Evolutionary conservation across 2,329 filamentous ascomycete genomes (phyloP).

Genomic region (Thielaviopsis ethacetica): DNA sequence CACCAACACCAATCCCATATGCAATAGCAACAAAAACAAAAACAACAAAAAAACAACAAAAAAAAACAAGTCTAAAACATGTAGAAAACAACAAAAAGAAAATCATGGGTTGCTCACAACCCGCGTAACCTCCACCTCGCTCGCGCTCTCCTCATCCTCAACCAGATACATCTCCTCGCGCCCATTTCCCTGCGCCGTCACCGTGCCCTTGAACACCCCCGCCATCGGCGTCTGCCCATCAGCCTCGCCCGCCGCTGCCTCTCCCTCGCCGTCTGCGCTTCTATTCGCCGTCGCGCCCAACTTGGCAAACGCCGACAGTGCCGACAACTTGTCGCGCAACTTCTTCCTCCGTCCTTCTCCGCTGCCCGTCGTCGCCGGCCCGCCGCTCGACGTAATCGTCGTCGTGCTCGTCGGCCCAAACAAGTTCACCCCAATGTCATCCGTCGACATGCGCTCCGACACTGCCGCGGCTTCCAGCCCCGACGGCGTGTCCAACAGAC

Average conservation of each 20-base stretch:
- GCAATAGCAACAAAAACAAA: background rate
- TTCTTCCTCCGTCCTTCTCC: conserved; percentile 11
- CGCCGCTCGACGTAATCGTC: conserved; percentile 16
- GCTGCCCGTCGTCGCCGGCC: conserved; percentile 18
- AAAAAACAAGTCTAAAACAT: background rate
- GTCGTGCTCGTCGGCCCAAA: conserved; percentile 12
- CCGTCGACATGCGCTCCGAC: background rate
- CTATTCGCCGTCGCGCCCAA: background rate
- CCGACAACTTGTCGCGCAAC: conserved; percentile 7
- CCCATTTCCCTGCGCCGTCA: conserved; percentile 9
- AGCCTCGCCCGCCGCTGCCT: no score
- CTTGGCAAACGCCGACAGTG: conserved; percentile 9
- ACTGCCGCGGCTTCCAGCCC: background rate
- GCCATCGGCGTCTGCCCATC: background rate
- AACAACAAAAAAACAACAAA: background rate
- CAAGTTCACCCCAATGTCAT: background rate
- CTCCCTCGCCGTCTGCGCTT: no score
- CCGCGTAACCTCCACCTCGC: background rate
- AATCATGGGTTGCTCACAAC: background rate
- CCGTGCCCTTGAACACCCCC: background rate
- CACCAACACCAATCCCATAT: background rate
- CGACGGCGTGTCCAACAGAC: conserved; percentile 13
- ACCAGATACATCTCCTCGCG: conserved; percentile 11
- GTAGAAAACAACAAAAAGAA: background rate
- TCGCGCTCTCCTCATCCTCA: conserved; percentile 2